Percentiles rank a stretch among this genome's conserved stretches.
These are phyloP conservation scores for Austropuccinia psidii DNA, from an alignment of 1,284 basidiomycete genomes.

Conservation along the genomic window DNA sequence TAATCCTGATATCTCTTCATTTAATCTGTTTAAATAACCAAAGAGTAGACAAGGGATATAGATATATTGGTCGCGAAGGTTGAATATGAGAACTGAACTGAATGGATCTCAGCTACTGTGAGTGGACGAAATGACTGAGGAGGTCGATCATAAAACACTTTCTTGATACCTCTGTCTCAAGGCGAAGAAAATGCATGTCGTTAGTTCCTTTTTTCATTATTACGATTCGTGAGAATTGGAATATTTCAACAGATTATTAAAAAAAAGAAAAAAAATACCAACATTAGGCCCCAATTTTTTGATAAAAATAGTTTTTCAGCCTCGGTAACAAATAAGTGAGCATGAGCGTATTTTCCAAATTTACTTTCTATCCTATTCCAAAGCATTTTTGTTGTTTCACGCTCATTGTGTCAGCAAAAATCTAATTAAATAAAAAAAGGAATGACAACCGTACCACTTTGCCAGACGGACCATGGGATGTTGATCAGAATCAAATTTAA, in stretches of 20 bases:
- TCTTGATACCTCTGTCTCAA: constrained; percentile 8
- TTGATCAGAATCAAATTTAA: constrained; percentile 59
- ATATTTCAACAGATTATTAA: too few relatives aligned
- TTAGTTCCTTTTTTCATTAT: background rate
- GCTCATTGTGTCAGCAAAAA: constrained; percentile 11
- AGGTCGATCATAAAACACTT: constrained; percentile 76
- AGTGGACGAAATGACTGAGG: constrained; percentile 68
- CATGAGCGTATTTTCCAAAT: constrained; percentile 72
- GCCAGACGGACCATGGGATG: constrained; percentile 68
- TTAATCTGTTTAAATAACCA: constrained; percentile 43
- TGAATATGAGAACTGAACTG: constrained; percentile 52
- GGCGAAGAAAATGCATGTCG: background rate
- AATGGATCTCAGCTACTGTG: constrained; percentile 62
- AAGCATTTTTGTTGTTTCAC: background rate
- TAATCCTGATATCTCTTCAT: background rate
- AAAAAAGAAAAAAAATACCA: constrained; percentile 49
- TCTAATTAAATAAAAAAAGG: background rate
- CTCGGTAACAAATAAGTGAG: constrained; percentile 86
- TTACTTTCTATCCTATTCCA: constrained; percentile 63
- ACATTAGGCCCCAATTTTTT: constrained; percentile 69
- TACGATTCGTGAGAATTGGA: background rate
- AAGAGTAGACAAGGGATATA: constrained; percentile 39
- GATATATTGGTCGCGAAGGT: constrained; percentile 55
- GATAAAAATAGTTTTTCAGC: constrained; percentile 71
- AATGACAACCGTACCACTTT: constrained; percentile 54